Percentiles rank a stretch among this genome's conserved stretches.
These are phyloP conservation scores for Heimioporus sp. DNA, from an alignment of 768 basidiomycete genomes.

Conservation along the genomic window DNA sequence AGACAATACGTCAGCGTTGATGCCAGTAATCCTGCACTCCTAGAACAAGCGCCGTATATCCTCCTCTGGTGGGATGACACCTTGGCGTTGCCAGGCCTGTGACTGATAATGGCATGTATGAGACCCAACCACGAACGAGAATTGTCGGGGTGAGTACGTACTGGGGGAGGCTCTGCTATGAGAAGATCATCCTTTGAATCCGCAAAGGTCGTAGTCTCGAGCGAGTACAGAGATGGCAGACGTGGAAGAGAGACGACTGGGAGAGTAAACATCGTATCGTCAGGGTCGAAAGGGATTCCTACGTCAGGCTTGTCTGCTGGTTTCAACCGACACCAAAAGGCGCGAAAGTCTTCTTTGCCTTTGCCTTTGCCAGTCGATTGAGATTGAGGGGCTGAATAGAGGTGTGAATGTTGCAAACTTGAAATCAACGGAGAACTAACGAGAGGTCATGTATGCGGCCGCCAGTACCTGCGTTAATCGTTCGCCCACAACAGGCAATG, in stretches of 20 bases:
- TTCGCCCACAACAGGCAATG: slow-evolving; percentile 79
- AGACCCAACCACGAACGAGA: background rate
- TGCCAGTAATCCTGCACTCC: slow-evolving; percentile 80
- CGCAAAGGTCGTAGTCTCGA: slow-evolving; percentile 38
- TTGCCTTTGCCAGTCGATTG: slow-evolving; percentile 25
- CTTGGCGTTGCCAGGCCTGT: slow-evolving; percentile 12
- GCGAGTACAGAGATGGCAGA: slow-evolving; percentile 26
- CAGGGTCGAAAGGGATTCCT: slow-evolving; percentile 76
- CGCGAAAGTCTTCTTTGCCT: slow-evolving; percentile 56
- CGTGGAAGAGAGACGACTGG: slow-evolving; percentile 41
- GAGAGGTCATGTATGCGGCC: slow-evolving; percentile 55
- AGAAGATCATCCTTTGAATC: slow-evolving; percentile 29
- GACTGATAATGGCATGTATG: no score
- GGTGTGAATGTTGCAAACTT: background rate
- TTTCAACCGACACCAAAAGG: slow-evolving; percentile 80
- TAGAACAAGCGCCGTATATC: slow-evolving; percentile 81
- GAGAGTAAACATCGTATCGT: slow-evolving; percentile 79
- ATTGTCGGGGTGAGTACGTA: slow-evolving; percentile 3
- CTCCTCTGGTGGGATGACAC: slow-evolving; percentile 72
- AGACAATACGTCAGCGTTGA: slow-evolving; percentile 73
- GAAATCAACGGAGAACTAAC: background rate
- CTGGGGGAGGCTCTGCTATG: slow-evolving; percentile 20
- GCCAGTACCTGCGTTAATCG: slow-evolving; percentile 79
- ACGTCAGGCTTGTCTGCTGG: slow-evolving; percentile 78
- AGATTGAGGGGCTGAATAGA: slow-evolving; percentile 17